Percentiles rank a stretch among this genome's conserved stretches.
phyloP scores from a whole-genome alignment of 2,329 filamentous ascomycete genomes.

The Beauveria medogensis region DNA sequence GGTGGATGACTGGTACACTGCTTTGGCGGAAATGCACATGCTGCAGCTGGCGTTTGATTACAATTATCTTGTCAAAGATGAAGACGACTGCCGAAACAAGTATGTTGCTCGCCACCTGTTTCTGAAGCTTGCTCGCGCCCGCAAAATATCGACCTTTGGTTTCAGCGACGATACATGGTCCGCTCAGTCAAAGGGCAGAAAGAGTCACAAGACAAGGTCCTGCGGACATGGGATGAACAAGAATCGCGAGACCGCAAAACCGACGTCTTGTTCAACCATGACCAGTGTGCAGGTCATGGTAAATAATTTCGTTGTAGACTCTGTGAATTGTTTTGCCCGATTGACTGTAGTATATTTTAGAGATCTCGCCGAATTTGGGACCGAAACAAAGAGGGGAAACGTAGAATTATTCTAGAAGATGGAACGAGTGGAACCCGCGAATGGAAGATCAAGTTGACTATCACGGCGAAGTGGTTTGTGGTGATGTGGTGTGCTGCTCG shows the following conservation, averaged over 20 bases:
- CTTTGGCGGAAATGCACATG: constrained; percentile 30
- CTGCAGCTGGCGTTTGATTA: constrained; percentile 27
- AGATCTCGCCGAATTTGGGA: too few relatives aligned
- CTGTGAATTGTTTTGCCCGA: too few relatives aligned
- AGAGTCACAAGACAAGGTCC: constrained; percentile 17
- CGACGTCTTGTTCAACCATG: background rate
- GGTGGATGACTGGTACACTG: constrained; percentile 28
- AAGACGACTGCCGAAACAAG: constrained; percentile 27
- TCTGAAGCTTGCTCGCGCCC: constrained; percentile 18
- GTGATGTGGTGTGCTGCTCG: too few relatives aligned
- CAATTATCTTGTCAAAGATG: constrained; percentile 25
- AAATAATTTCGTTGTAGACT: background rate
- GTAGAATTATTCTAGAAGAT: too few relatives aligned
- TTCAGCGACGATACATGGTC: constrained; percentile 24
- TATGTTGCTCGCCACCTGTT: constrained; percentile 28
- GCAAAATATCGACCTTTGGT: constrained; percentile 16
- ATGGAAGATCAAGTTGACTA: too few relatives aligned
- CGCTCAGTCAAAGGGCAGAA: constrained; percentile 14
- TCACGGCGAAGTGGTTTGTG: too few relatives aligned
- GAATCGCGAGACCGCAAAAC: constrained; percentile 13
- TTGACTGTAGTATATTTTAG: too few relatives aligned
- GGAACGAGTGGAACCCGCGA: too few relatives aligned
- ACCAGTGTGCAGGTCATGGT: background rate
- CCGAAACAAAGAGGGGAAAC: too few relatives aligned
- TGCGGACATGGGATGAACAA: constrained; percentile 20